Conservation (phyloP, 1,139 yeast species). For the Diutina scorzettiae region DNA sequence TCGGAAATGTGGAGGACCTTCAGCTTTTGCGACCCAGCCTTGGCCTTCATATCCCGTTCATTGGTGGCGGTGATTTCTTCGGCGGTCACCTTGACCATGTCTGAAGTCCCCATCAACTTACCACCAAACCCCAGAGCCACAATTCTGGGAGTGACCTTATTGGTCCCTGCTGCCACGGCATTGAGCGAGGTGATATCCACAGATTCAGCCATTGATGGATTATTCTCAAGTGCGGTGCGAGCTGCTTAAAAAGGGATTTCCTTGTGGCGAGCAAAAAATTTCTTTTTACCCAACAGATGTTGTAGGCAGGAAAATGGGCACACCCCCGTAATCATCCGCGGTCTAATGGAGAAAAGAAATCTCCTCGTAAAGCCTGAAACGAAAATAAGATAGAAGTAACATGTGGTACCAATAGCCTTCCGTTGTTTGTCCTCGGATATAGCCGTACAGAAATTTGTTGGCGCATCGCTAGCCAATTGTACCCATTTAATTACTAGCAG, state of each 20-base stretch:
- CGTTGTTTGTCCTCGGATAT: too few species aligned
- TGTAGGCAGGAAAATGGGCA: background rate
- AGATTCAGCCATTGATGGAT: conserved; percentile 24
- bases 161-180: conserved; percentile 83
- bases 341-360: too few species aligned
- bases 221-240: background rate
- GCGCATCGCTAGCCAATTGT: too few species aligned
- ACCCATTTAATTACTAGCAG: too few species aligned
- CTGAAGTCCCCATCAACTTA: conserved; percentile 67
- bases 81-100: conserved; percentile 54
- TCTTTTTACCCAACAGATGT: conserved; percentile 6
- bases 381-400: too few species aligned
- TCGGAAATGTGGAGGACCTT: conserved; percentile 69
- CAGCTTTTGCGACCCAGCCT: conserved; percentile 35
- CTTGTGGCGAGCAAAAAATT: conserved; percentile 1
- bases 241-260: background rate
- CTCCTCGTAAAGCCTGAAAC: too few species aligned
- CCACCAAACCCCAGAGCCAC: conserved; percentile 76
- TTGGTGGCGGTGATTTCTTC: conserved; percentile 47
- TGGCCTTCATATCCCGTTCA: conserved; percentile 31
- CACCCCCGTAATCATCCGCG: too few species aligned
- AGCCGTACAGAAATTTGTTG: too few species aligned
- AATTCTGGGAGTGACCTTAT: conserved; percentile 54
- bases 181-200: conserved; percentile 68
- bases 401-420: too few species aligned